Base-by-base conservation (phyloP, 2,329 filamentous ascomycete genomes). In the Diaporthe velutina region DNA sequence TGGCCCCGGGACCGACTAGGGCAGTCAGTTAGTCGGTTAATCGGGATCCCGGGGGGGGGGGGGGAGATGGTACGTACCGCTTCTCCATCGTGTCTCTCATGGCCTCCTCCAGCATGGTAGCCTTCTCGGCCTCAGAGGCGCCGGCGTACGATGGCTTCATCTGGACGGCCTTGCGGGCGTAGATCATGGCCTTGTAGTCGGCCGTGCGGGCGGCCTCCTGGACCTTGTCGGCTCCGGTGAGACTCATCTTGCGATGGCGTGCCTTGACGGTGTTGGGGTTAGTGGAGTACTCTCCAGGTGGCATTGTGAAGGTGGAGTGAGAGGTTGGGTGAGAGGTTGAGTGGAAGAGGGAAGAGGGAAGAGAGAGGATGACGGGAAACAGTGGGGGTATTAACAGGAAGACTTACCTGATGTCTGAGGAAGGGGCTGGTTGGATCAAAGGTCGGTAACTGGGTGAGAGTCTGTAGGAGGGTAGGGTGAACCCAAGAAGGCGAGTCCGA, bases 211-310 rank as follows among this genome's bases (percentile, higher is more conserved):
- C 73, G 3, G 57, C 60, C 4, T 70, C 60, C 52, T 75, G 64
- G 9, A 74, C 40, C 57, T 67, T 75, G 48, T 67, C 48, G 19
- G 33, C 58, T 4, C 33, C 67, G 25, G 17, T 25, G 22, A 61
- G 40, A 6, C n/a, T 50, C 66, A 73, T 61, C 19, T 75, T 79
- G 70, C 80, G 80, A 6, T 40, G 48, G 5, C 79, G 78, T 4
- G 77, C 78, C 8, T 79, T 77, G 17, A 79, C 22, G 0, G 80
- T 81, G 66, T 79, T 78, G 3, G 70, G 74, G 52, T 82, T 81
- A 0, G 73, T 80, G 0, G 79, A 81, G 72, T 81, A 81, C 74
- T 40, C 67, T n/a, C n/a, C n/a, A n/a, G n/a, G n/a, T 38, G 15
- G 77, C 19, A n/a, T 9, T 25, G 12, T 6, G 12, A 40, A 17